Evolutionary conservation across 768 basidiomycete genomes (phyloP), one percentile per base, ranked within the genome.

Genomic region (Dioszegia crocea): DNA sequence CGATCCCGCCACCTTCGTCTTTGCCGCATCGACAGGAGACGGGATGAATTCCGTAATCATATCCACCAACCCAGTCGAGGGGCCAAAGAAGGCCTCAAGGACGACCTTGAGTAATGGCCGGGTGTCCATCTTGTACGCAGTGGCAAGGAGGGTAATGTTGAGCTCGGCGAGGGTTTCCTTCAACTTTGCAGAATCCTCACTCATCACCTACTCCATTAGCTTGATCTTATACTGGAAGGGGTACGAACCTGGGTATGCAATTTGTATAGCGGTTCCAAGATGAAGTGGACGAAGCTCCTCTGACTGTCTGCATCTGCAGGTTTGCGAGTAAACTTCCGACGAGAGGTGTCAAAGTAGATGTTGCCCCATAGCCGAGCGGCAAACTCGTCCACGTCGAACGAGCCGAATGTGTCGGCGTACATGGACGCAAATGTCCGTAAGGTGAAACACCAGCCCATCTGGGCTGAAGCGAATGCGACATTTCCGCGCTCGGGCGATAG

Each of bases 71-170:
- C 96, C 96, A 0, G 85, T 87, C 2, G 91, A 81, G 26, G 86
- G 84, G 5, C 96, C 93, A 69, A 99, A 99, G 82, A 99, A 99
- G 3, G 97, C 93, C 71, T 89, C 88, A 60, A 96, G 79, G 12
- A 98, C 87, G 38, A 87, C 90, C 79, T 97, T 96, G 65, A 99
- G 80, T 50, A 99, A 80, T 2, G 96, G 96, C 56, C 94, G 81
- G 4, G 92, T 92, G 73, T 99, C 96, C 91, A 99, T 97, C 81
- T 97, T 98, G 83, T 87, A 99, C 84, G 90, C 88, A 30, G 91
- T 82, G 0, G 92, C 88, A 78, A 93, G 96, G 64, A 99, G 80
- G 39, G 84, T 81, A 70, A 99, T 98, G 1, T 85, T 85, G 31
- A 99, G 82, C 10, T 82, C 80, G 10, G 79, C 80, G 45, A 99